Evolutionary conservation across 768 basidiomycete genomes (phyloP), one percentile per base, ranked within the genome.

Genomic region (Suillus bovinus): DNA sequence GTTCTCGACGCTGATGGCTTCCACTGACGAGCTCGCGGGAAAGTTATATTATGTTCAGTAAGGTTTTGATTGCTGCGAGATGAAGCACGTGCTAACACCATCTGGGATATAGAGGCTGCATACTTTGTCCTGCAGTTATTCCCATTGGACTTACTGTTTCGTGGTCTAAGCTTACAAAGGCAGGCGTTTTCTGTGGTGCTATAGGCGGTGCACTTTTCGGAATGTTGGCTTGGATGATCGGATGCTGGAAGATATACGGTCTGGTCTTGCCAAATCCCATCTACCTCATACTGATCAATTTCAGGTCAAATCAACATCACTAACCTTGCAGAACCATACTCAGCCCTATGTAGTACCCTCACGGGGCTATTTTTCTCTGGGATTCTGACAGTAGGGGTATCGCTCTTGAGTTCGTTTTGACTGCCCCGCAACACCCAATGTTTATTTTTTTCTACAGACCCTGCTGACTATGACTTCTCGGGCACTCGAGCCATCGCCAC

Each of bases 151-250:
- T n/a, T n/a, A n/a, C n/a, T n/a, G n/a, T n/a, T n/a, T n/a, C n/a
- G n/a, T n/a, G n/a, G n/a, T n/a, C n/a, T n/a, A n/a, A n/a, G n/a
- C n/a, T n/a, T n/a, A n/a, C n/a, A n/a, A n/a, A n/a, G n/a, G n/a
- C n/a, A n/a, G n/a, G n/a, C n/a, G n/a, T n/a, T n/a, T n/a, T n/a
- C n/a, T n/a, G n/a, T n/a, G n/a, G n/a, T n/a, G n/a, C n/a, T 83
- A 70, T 83, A 53, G 70, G 73, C 2, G 81, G 81, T 2, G 79
- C 78, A 9, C 63, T 70, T 17, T 67, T 79, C 16, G 81, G 80
- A 44, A 81, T 82, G 78, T 46, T 78, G 1, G 81, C 82, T 22
- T 84, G 81, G 81, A 81, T 83, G 78, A 74, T 83, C 11, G 78
- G 80, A 0, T 82, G 82, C 62, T 79, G 75, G 78, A 81, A 83